Evolutionary conservation across 805 yeast species (phyloP).

Genomic region (Metschnikowia amazonensis): DNA sequence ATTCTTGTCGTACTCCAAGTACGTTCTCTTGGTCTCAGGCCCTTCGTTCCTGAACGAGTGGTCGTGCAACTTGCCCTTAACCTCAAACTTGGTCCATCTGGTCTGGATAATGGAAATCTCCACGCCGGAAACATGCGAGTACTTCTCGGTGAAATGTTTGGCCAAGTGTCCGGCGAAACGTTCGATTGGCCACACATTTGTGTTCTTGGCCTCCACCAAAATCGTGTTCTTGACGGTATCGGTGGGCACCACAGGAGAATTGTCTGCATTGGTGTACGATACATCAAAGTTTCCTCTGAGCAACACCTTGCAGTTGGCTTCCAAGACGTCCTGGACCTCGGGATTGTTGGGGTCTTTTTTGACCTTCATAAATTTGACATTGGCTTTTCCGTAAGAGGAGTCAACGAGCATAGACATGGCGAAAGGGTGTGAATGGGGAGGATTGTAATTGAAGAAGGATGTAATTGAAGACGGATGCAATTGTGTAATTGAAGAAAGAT

Average conservation of each 20-base stretch:
- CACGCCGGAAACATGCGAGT: conserved; percentile 71
- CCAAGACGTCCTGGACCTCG: conserved; percentile 73
- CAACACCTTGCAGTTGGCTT: conserved; percentile 74
- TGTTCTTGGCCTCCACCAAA: conserved; percentile 74
- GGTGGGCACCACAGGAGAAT: conserved; percentile 86
- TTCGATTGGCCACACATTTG: conserved; percentile 88
- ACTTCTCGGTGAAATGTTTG: conserved; percentile 73
- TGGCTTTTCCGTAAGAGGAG: conserved; percentile 86
- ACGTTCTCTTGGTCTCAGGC: conserved; percentile 67
- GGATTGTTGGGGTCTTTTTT: conserved; percentile 73
- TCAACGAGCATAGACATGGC: conserved; percentile 17
- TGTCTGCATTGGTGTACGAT: conserved; percentile 86
- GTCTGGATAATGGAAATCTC: conserved; percentile 65
- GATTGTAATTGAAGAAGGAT: background rate
- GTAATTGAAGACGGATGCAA: too few relatives aligned
- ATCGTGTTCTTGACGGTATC: conserved; percentile 91
- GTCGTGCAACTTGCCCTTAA: conserved; percentile 70
- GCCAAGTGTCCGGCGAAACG: conserved; percentile 83
- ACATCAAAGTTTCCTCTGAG: conserved; percentile 75
- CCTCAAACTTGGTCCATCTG: conserved; percentile 74
- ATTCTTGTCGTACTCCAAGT: conserved; percentile 47
- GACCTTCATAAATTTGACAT: conserved; percentile 88
- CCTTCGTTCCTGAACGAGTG: conserved; percentile 88
- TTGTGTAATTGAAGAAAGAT: background rate
- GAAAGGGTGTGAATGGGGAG: background rate